These are phyloP conservation scores for Pseudopithomyces maydicus DNA, from an alignment of 2,329 filamentous ascomycete species.

Conservation along the genomic window DNA sequence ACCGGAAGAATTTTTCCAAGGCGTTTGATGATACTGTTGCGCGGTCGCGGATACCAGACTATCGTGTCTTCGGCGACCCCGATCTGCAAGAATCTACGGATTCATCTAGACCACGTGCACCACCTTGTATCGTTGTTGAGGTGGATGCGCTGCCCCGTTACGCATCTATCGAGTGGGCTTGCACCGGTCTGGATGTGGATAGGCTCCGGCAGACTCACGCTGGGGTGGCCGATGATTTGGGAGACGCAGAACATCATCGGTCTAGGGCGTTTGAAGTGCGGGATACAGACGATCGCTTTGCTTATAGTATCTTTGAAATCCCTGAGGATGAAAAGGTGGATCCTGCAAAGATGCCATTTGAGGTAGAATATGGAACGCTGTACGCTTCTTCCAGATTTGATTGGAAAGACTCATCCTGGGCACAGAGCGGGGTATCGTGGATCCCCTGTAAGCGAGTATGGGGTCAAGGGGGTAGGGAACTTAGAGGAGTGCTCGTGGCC, in stretches of 20 bases:
- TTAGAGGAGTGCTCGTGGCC: slow-evolving; percentile 31
- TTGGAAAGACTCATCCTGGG: neutral
- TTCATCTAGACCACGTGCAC: neutral
- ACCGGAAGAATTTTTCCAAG: slow-evolving; percentile 59
- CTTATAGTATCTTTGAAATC: slow-evolving; percentile 25
- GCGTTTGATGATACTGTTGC: slow-evolving; percentile 28
- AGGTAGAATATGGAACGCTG: slow-evolving; percentile 20
- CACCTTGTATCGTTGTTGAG: slow-evolving; percentile 76
- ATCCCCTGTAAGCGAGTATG: slow-evolving; percentile 40
- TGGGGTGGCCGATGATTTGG: neutral
- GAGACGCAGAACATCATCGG: neutral
- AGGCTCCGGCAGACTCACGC: neutral
- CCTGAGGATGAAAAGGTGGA: neutral
- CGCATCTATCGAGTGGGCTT: slow-evolving; percentile 84
- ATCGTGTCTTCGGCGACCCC: neutral
- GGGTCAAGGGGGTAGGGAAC: slow-evolving; percentile 29
- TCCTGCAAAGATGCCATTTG: neutral
- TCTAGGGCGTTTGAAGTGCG: neutral
- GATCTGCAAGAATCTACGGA: neutral
- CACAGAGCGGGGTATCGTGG: slow-evolving; percentile 28
- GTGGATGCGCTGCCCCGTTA: slow-evolving; percentile 76
- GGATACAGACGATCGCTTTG: neutral
- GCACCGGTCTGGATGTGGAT: slow-evolving; percentile 58
- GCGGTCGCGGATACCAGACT: slow-evolving; percentile 50
- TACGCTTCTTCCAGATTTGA: slow-evolving; percentile 23